These are phyloP conservation scores for Aphanomyces cochlioides DNA, from an alignment of 352 stramenopile species.

Conservation along the genomic window DNA sequence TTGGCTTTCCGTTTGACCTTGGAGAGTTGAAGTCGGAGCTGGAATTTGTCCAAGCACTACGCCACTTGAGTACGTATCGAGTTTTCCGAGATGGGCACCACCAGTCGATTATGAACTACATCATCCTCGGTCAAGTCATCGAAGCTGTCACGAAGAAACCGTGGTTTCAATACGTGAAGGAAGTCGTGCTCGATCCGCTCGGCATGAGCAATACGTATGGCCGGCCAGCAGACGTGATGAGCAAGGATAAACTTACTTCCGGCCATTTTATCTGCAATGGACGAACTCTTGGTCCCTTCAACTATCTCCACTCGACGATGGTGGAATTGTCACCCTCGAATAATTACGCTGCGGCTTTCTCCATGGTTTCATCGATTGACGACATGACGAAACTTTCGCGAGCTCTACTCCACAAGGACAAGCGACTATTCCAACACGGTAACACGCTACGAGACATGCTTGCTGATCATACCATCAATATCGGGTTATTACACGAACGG, in stretches of 20 bases:
- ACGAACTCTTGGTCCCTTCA: conserved; percentile 44
- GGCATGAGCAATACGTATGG: conserved; percentile 55
- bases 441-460: conserved; percentile 50
- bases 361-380: conserved; percentile 48
- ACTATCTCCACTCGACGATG: conserved; percentile 31
- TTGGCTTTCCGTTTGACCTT: neutral
- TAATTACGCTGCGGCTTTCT: conserved; percentile 39
- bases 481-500: too few species aligned
- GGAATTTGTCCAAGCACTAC: conserved; percentile 38
- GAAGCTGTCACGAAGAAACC: conserved; percentile 40
- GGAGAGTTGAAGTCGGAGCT: conserved; percentile 36
- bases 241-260: conserved; percentile 34
- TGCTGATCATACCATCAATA: conserved; percentile 34
- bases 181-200: conserved; percentile 51
- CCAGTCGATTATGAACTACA: conserved; percentile 61
- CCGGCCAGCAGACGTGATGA: conserved; percentile 35
- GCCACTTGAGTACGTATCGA: conserved; percentile 37
- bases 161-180: conserved; percentile 51
- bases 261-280: conserved; percentile 53
- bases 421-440: conserved; percentile 37
- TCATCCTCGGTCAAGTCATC: conserved; percentile 56
- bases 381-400: conserved; percentile 53
- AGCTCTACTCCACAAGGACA: conserved; percentile 56
- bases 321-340: neutral
- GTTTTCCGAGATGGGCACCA: conserved; percentile 47